A percentile compares a stretch with the other conserved stretches of the same genome.
Evolutionary conservation across 768 basidiomycete species (phyloP).

Genomic region (Leucogyrophana mollusca): DNA sequence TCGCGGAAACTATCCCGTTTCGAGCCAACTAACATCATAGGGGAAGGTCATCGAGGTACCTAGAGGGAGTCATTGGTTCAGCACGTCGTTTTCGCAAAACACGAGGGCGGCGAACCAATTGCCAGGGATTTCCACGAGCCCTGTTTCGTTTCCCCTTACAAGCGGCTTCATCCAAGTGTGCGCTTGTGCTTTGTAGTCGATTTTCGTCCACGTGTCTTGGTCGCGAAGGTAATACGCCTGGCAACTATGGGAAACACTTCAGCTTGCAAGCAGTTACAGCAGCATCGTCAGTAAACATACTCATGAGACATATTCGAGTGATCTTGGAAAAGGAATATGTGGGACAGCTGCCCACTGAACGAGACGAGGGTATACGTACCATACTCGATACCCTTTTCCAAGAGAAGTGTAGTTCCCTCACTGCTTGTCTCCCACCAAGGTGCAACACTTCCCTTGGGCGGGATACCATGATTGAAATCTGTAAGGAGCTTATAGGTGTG

Average conservation of each 20-base stretch:
- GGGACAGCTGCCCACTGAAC: slow-evolving; percentile 14
- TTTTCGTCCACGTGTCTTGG: slow-evolving; percentile 67
- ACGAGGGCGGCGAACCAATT: slow-evolving; percentile 49
- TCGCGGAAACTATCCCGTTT: background rate
- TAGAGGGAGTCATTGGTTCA: no score
- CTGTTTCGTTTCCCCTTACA: slow-evolving; percentile 56
- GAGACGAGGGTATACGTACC: slow-evolving; percentile 33
- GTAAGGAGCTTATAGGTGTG: slow-evolving; percentile 60
- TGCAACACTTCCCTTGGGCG: slow-evolving; percentile 61
- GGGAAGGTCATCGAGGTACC: slow-evolving; percentile 72
- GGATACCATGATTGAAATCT: slow-evolving; percentile 53
- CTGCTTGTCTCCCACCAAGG: slow-evolving; percentile 78
- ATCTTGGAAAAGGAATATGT: slow-evolving; percentile 28
- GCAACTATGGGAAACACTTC: slow-evolving; percentile 37
- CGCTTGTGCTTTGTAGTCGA: slow-evolving; percentile 56
- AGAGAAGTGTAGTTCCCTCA: slow-evolving; percentile 60
- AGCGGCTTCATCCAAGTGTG: slow-evolving; percentile 73
- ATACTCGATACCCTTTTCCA: slow-evolving; percentile 72
- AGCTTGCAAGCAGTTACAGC: slow-evolving; percentile 6
- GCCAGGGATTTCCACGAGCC: slow-evolving; percentile 58
- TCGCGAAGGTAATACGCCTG: slow-evolving; percentile 66
- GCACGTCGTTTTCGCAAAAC: background rate
- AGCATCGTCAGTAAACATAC: slow-evolving; percentile 24
- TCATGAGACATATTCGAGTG: slow-evolving; percentile 56
- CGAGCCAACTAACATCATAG: slow-evolving; percentile 51